A percentile compares a stretch with the other conserved stretches of the same genome.
Evolutionary conservation across 306 rosid species (phyloP).

Genomic region (Prosopis cineraria): DNA sequence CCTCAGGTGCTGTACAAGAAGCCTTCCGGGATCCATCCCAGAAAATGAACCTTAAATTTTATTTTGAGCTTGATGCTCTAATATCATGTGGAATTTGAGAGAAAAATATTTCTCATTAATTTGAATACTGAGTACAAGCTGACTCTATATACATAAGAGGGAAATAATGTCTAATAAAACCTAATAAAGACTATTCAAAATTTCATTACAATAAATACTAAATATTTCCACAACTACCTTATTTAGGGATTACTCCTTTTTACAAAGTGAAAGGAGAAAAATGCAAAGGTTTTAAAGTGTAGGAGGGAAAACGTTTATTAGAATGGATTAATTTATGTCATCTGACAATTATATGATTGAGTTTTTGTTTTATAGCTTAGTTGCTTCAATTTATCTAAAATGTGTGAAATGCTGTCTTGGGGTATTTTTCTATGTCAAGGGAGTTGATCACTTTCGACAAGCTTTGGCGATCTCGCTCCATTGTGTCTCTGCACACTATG

Average conservation of each 20-base stretch:
- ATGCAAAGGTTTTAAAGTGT: neutral
- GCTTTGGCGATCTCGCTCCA: constrained; percentile 72
- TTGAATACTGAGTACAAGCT: no score
- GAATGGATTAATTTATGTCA: neutral
- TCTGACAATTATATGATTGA: constrained; percentile 2
- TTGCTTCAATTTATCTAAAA: constrained; percentile 19
- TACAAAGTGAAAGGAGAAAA: neutral
- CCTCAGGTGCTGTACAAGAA: no score
- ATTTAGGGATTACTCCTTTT: neutral
- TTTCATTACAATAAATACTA: no score
- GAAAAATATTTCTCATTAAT: no score
- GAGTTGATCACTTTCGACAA: constrained; percentile 80
- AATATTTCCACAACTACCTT: no score
- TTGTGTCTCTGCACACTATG: constrained; percentile 76
- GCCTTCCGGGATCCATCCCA: no score
- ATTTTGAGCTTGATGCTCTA: no score
- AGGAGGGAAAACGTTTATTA: neutral
- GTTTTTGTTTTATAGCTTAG: constrained; percentile 23
- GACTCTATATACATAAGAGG: no score
- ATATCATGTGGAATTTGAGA: no score
- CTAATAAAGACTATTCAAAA: no score
- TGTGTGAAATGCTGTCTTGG: constrained; percentile 12
- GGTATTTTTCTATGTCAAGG: constrained; percentile 57
- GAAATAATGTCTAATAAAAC: no score
- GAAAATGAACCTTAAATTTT: no score